phyloP scores from a whole-genome alignment of 371 early-diverging fungal species.

The Apophysomyces variabilis region DNA sequence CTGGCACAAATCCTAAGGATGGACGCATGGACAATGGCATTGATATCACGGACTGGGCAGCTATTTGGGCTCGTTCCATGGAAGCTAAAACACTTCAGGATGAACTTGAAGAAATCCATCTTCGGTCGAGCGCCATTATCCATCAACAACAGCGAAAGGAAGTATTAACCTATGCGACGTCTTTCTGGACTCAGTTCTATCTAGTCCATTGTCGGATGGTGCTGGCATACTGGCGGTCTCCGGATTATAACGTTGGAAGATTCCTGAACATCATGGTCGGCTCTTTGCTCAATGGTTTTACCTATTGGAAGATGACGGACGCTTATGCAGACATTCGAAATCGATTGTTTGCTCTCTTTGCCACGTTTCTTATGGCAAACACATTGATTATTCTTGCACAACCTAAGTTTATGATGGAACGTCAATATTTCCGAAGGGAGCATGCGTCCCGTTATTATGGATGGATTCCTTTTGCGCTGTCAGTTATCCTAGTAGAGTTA shows the following conservation, averaged over 20 bases:
- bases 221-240: slow-evolving; percentile 57
- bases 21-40: background rate
- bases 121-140: slow-evolving; percentile 20
- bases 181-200: slow-evolving; percentile 39
- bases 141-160: background rate
- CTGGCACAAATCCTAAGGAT: slow-evolving; percentile 20
- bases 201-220: slow-evolving; percentile 57
- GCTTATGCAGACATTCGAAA: slow-evolving; percentile 62
- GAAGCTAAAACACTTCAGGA: slow-evolving; percentile 31
- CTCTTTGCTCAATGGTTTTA: slow-evolving; percentile 54
- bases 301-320: slow-evolving; percentile 59
- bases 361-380: slow-evolving; percentile 58
- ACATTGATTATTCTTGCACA: slow-evolving; percentile 37
- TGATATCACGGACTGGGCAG: slow-evolving; percentile 56
- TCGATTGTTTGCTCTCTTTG: slow-evolving; percentile 68
- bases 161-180: slow-evolving; percentile 34
- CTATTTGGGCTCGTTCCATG: slow-evolving; percentile 49
- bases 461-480: slow-evolving; percentile 60
- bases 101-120: slow-evolving; percentile 31
- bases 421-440: slow-evolving; percentile 68
- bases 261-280: slow-evolving; percentile 40
- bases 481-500: slow-evolving; percentile 54
- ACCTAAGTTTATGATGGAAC: slow-evolving; percentile 71
- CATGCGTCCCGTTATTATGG: slow-evolving; percentile 68
- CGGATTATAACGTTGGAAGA: slow-evolving; percentile 63